A percentile compares a stretch with the other conserved stretches of the same genome.
Conservation (phyloP, 306 rosid species). For the Malus domestica region ASM211411v1 NC_041794.1:35284501-35285000, state of each 20-base stretch:
- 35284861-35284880: not conserved
- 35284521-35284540: conserved; percentile 1
- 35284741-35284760: not conserved
- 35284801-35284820: not conserved
- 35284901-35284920: not conserved
- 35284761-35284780: not conserved
- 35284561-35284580: not conserved
- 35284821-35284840: not conserved
- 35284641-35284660: not conserved
- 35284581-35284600: not conserved
- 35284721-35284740: not conserved
- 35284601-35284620: not conserved
- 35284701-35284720: not conserved
- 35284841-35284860: not conserved
- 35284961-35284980: not conserved
- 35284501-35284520: conserved; percentile 59
- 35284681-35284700: not conserved
- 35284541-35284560: not conserved
- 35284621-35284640: not conserved
- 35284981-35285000: not conserved
- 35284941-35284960: not conserved
- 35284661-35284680: not conserved
- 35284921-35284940: not conserved
- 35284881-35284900: not conserved
- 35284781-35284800: not conserved